phyloP scores from a whole-genome alignment of 257 asterid species.

The Coffea canephora region DNA sequence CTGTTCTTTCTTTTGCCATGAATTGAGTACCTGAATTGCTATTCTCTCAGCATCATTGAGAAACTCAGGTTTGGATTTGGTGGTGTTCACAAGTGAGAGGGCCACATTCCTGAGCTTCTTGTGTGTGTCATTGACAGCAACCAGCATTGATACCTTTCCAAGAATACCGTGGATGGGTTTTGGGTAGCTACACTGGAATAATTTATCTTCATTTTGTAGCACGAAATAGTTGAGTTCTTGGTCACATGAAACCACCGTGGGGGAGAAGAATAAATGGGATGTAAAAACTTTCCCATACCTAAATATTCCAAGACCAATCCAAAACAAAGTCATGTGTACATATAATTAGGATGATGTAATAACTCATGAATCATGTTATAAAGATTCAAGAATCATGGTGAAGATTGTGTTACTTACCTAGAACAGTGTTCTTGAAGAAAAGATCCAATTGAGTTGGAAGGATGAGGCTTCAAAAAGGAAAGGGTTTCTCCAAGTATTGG shows the following conservation, averaged over 20 bases:
- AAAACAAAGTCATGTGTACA: no score
- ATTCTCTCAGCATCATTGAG: slow-evolving; percentile 49
- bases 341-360: neutral
- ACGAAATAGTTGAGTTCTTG: slow-evolving; percentile 67
- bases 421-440: slow-evolving; percentile 62
- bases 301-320: neutral
- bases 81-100: slow-evolving; percentile 54
- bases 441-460: slow-evolving; percentile 60
- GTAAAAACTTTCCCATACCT: slow-evolving; percentile 81
- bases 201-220: slow-evolving; percentile 63
- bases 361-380: neutral
- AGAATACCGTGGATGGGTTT: slow-evolving; percentile 73
- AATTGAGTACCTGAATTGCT: slow-evolving; percentile 48
- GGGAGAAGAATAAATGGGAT: slow-evolving; percentile 66
- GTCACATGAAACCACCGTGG: slow-evolving; percentile 78
- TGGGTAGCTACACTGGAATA: slow-evolving; percentile 70
- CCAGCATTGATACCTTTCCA: slow-evolving; percentile 62
- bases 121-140: slow-evolving; percentile 64
- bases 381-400: slow-evolving; percentile 4
- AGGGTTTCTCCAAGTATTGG: slow-evolving; percentile 77
- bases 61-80: slow-evolving; percentile 59
- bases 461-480: slow-evolving; percentile 62
- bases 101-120: slow-evolving; percentile 68
- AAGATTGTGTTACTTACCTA: slow-evolving; percentile 37
- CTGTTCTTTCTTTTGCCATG: slow-evolving; percentile 50